Conservation (phyloP, 805 yeast genomes). For the Danielia oregonensis region DNA sequence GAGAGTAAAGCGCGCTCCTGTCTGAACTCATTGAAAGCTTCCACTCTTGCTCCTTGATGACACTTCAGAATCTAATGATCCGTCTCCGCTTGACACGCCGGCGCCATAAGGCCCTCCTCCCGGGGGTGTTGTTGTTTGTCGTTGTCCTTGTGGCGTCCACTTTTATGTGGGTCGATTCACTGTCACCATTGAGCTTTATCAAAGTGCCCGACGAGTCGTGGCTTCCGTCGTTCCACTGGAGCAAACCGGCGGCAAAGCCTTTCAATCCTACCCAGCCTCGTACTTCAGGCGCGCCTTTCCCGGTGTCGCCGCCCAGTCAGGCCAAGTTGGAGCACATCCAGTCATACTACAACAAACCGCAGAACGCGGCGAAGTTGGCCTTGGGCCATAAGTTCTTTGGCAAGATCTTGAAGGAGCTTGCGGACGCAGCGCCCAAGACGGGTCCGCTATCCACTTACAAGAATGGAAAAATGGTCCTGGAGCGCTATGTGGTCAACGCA, state of each 20-base stretch:
- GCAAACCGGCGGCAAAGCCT: neutral
- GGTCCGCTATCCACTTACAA: constrained; percentile 42
- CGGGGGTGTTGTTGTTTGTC: neutral
- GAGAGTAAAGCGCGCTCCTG: too few relatives aligned
- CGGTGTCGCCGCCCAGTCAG: too few relatives aligned
- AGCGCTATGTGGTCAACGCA: constrained; percentile 35
- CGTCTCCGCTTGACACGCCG: constrained; percentile 14
- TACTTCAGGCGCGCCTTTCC: too few relatives aligned
- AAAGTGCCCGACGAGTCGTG: neutral
- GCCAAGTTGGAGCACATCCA: constrained; percentile 13
- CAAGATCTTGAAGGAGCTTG: constrained; percentile 37
- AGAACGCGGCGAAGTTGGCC: constrained; percentile 10
- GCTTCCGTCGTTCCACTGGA: neutral
- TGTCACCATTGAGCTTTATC: neutral
- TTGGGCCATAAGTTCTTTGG: constrained; percentile 42
- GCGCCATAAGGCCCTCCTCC: constrained; percentile 9
- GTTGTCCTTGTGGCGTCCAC: neutral
- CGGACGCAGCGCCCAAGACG: constrained; percentile 44
- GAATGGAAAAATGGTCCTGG: constrained; percentile 12
- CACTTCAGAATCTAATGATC: constrained; percentile 1
- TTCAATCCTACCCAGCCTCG: too few relatives aligned
- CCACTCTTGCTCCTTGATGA: too few relatives aligned
- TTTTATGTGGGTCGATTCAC: neutral
- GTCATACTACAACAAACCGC: constrained; percentile 2
- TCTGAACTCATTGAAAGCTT: too few relatives aligned